These are phyloP conservation scores for Acanthamoeba royreba DNA, from an alignment of 208 protist genomes.

Conservation along the genomic window DNA sequence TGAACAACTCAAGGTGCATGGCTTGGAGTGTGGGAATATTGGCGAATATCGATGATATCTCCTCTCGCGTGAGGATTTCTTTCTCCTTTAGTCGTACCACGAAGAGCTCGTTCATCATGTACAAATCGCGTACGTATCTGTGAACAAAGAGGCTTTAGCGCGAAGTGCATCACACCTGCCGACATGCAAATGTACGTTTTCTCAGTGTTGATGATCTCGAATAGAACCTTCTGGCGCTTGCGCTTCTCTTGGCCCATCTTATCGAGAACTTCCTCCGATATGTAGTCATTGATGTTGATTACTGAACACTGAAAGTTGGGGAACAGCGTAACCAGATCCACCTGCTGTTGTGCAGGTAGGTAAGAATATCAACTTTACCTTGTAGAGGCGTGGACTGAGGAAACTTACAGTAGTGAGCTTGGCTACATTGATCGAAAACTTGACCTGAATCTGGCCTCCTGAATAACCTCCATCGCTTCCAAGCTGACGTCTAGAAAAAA, in stretches of 20 bases:
- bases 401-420: neutral
- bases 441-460: neutral
- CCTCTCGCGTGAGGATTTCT: slow-evolving; percentile 6
- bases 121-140: slow-evolving; percentile 18
- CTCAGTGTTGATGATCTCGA: slow-evolving; percentile 18
- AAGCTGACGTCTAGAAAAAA: neutral
- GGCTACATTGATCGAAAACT: neutral
- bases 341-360: no score
- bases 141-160: neutral
- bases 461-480: neutral
- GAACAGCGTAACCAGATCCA: neutral
- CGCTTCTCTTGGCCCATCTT: neutral
- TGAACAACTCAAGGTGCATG: slow-evolving; percentile 4
- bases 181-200: neutral
- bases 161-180: neutral
- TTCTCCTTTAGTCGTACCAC: neutral
- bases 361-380: no score
- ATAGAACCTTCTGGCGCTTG: slow-evolving; percentile 25
- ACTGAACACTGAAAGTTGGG: neutral
- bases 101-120: slow-evolving; percentile 27
- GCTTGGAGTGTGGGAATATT: slow-evolving; percentile 27
- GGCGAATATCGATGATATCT: slow-evolving; percentile 20
- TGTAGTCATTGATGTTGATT: slow-evolving; percentile 17
- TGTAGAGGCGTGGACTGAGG: neutral
- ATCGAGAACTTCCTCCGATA: neutral